Evolutionary conservation across 768 basidiomycete genomes (phyloP), one percentile per base, ranked within the genome.

Genomic region (Naematelia aurantialba): DNA sequence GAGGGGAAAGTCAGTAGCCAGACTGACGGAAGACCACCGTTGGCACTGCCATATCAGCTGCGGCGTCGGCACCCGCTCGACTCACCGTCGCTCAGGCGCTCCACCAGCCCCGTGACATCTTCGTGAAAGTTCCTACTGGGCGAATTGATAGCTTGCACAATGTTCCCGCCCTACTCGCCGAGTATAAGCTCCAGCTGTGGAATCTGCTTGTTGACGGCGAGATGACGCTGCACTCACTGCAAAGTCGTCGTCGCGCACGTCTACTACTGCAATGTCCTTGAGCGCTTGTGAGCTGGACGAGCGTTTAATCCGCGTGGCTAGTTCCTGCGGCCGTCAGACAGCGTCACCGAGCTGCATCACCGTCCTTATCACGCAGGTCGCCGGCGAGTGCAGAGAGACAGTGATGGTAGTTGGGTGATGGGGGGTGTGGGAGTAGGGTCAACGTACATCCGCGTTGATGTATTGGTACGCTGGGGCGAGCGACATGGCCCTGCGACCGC

Each of bases 171-270:
- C 72, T 72, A 54, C 17, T 14, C 13, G 24, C 21, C 50, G 27
- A 30, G 5, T 17, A 24, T n/a, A 52, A 52, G 29, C 50, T 52
- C 21, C 12, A 24, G 13, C 24, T 49, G 12, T 30, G 24, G 21
- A 13, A 30, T 31, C 19, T n/a, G 29, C 19, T 31, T 2, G 42
- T 12, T 19, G 42, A 24, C 17, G 30, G 12, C 47, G 22, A 49
- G 47, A 50, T 8, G n/a, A n/a, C n/a, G n/a, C n/a, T n/a, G n/a
- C n/a, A 56, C 68, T 63, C 58, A 73, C 75, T 1, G 57, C 63
- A 48, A 76, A 76, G 59, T 76, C 75, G 55, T 66, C 67, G 47
- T 69, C 74, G 45, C 75, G 22, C 4, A 76, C 75, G 57, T 76
- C 75, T 4, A 76, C 67, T 8, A 76, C 69, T 19, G 62, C 72